Conservation (phyloP, 352 stramenopile genomes). For the Phytophthora pisi region DNA sequence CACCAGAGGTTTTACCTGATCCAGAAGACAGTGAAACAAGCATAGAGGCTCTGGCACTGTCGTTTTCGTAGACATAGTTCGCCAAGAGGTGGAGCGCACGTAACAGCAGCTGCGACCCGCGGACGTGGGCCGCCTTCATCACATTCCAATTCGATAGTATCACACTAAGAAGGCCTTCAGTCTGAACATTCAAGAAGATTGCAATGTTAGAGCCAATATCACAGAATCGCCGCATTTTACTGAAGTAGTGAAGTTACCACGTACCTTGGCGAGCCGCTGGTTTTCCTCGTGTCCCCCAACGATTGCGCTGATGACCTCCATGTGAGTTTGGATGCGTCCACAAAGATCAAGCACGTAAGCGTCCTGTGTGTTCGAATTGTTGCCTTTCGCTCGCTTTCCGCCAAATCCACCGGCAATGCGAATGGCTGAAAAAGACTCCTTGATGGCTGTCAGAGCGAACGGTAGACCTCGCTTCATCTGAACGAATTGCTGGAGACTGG, state of each 20-base stretch:
- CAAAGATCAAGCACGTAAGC: slow-evolving; percentile 46
- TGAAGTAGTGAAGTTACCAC: not conserved
- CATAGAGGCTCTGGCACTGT: slow-evolving; percentile 44
- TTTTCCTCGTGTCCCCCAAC: slow-evolving; percentile 40
- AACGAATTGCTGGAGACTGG: slow-evolving; percentile 35
- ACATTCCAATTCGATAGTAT: slow-evolving; percentile 63
- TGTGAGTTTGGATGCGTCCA: slow-evolving; percentile 47
- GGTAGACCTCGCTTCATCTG: slow-evolving; percentile 44
- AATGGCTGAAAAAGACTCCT: slow-evolving; percentile 52
- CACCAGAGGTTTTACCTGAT: slow-evolving; percentile 12
- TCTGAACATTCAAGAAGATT: slow-evolving; percentile 18
- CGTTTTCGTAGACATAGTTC: slow-evolving; percentile 56
- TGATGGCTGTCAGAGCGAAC: slow-evolving; percentile 42
- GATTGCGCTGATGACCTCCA: slow-evolving; percentile 55
- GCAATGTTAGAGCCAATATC: not conserved
- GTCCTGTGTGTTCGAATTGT: slow-evolving; percentile 29
- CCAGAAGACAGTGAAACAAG: slow-evolving; percentile 17
- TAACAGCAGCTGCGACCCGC: slow-evolving; percentile 50
- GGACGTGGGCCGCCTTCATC: slow-evolving; percentile 51
- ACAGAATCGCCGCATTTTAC: no score
- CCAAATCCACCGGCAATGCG: slow-evolving; percentile 59
- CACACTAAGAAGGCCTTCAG: slow-evolving; percentile 40
- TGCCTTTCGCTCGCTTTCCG: slow-evolving; percentile 28
- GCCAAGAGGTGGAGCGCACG: slow-evolving; percentile 48
- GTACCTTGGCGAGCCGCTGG: slow-evolving; percentile 48